Conservation (phyloP, 768 basidiomycete species). For the Tulasnella sp. region DNA sequence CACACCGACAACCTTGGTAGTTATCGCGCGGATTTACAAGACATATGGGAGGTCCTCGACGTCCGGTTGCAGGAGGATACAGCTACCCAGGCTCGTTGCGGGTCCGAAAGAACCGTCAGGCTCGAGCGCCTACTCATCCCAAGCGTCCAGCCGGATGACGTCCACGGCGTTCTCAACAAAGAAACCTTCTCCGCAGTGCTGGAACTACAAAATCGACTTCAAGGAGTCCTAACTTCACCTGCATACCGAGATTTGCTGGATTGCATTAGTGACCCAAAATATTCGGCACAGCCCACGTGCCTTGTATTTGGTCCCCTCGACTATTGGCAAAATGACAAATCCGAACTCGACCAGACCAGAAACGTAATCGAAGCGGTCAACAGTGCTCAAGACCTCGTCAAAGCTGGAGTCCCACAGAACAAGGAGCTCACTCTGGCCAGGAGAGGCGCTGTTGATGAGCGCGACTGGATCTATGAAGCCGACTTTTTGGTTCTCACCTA, state of each 20-base stretch:
- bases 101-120: conserved; percentile 67
- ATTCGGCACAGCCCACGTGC: conserved; percentile 57
- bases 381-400: conserved; percentile 55
- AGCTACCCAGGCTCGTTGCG: conserved; percentile 70
- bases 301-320: conserved; percentile 72
- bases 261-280: conserved; percentile 55
- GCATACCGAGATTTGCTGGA: conserved; percentile 40
- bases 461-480: conserved; percentile 59
- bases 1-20: conserved; percentile 56
- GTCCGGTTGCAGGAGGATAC: conserved; percentile 72
- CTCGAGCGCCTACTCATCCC: conserved; percentile 77
- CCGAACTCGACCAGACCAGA: conserved; percentile 54
- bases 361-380: conserved; percentile 64
- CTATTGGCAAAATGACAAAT: conserved; percentile 72
- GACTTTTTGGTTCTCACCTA: conserved; percentile 78
- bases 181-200: conserved; percentile 66
- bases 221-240: conserved; percentile 45
- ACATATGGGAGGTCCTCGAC: conserved; percentile 71
- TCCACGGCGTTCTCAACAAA: conserved; percentile 59
- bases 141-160: conserved; percentile 50
- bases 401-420: conserved; percentile 67
- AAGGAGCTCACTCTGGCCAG: conserved; percentile 79
- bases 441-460: conserved; percentile 59
- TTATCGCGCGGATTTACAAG: conserved; percentile 56
- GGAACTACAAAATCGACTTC: conserved; percentile 61